These are phyloP conservation scores for Alternaria tenuissima DNA, from an alignment of 2,329 filamentous ascomycete species.

Conservation along the genomic window DNA sequence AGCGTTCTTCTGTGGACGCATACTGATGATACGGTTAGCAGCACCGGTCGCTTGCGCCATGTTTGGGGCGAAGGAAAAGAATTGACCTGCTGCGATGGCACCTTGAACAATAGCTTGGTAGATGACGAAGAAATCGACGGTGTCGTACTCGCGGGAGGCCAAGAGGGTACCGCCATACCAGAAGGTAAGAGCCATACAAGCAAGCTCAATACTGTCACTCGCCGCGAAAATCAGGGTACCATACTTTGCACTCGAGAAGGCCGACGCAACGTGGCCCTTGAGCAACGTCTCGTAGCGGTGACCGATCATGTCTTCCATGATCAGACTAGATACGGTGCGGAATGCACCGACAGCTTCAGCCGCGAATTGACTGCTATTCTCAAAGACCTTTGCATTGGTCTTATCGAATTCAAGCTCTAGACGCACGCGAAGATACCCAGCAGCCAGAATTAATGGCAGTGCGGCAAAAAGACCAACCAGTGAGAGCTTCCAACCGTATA, in stretches of 20 bases:
- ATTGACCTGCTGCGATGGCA: conserved; percentile 48
- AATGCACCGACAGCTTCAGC: conserved; percentile 78
- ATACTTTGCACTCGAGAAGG: conserved; percentile 68
- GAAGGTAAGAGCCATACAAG: conserved; percentile 68
- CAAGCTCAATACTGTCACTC: conserved; percentile 71
- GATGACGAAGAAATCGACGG: conserved; percentile 60
- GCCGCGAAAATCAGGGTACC: conserved; percentile 73
- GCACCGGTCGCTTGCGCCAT: conserved; percentile 50
- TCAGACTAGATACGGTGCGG: conserved; percentile 74
- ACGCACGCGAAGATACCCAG: conserved; percentile 61
- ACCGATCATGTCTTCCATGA: conserved; percentile 72
- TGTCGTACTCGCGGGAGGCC: conserved; percentile 57
- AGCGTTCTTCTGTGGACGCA: conserved; percentile 34
- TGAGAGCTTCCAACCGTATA: conserved; percentile 79
- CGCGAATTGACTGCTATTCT: conserved; percentile 76
- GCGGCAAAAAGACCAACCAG: conserved; percentile 71
- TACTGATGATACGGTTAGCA: conserved; percentile 48
- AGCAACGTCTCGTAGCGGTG: conserved; percentile 69
- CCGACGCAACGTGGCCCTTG: conserved; percentile 64
- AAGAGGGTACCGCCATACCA: conserved; percentile 59
- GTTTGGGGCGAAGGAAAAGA: conserved; percentile 58
- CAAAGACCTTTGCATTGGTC: conserved; percentile 73
- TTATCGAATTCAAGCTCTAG: conserved; percentile 73
- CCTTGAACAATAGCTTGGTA: conserved; percentile 62
- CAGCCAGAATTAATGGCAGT: conserved; percentile 60